Evolutionary conservation across 257 asterid species (phyloP), one percentile per base, ranked within the genome.

Genomic region (Jasminum sambac): DNA sequence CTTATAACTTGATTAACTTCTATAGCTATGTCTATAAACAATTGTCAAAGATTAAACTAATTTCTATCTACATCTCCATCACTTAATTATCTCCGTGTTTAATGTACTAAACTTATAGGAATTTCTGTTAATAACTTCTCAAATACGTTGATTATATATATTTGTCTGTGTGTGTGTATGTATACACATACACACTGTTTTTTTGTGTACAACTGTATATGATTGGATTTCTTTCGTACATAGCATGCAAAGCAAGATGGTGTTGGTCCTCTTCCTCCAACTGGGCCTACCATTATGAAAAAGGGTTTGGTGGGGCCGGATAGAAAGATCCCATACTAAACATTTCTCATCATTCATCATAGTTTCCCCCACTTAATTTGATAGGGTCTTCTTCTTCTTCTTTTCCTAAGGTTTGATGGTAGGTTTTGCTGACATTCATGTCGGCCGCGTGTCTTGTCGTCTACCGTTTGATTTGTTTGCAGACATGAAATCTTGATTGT

Each of bases 361-460:
- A 62, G 65, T 73, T 78, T 42, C 36, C 55, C 74, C 88, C 89
- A 85, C 86, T 79, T 66, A 24, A 23, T 11, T 74, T 6, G 57
- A 55, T 69, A 66, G 77, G 63, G 69, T 70, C 82, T 39, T 26
- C 79, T 52, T 69, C 79, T 52, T 69, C 66, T 66, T 8, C 55
- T 26, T 65, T 26, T 61, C 11, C 55, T 42, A 25, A 25, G 26
- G 59, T 39, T 57, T 9, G 44, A 44, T 60, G 79, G 74, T 58
- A 69, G 78, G 75, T 71, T 71, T 68, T 61, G 57, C 71, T 77
- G 74, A 74, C 76, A 66, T 68, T 71, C 36, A 70, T 85, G 94
- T 83, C 86, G 81, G 89, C 83, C 89, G 80, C 75, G 86, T 87
- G 86, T 79, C 80, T 58, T 63, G 80, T 72, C 69, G 25, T 26